Base-by-base conservation (phyloP, 306 rosid species). In the Adenanthera pavonina region DNA sequence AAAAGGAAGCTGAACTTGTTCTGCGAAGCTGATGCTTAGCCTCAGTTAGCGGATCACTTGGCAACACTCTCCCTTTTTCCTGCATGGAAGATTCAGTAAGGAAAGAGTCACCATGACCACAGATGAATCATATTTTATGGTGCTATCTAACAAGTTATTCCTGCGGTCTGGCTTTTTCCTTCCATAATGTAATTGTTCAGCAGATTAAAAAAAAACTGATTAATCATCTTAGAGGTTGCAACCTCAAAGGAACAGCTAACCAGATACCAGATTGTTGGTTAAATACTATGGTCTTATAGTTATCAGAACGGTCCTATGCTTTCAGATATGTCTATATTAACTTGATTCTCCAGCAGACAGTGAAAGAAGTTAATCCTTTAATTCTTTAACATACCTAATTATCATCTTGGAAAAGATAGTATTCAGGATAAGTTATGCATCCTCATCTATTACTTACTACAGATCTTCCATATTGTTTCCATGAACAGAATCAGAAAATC, bases 11-110 rank as follows among this genome's bases (percentile, higher is more conserved):
- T 52, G 89, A 88, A 83, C 89, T 78, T 57, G 91, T 83, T 79
- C 91, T 69, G 73, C 91, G 88, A 78, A 83, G 91, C 81, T 88
- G 84, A 74, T 71, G 84, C 85, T 85, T 85, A 35, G 85, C 76
- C 1, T 88, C 91, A n/a, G 81, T 80, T 17, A 84, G 87, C 8
- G 91, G 91, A 19, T 16, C 82, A 67, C 46, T 70, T 19, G 86
- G 89, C 75, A 88, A 33, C 7, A 30, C 84, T 49, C 40, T 80
- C 81, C 85, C 89, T 49, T 78, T 82, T 82, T 88, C 87, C 91
- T 88, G 86, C 76, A 78, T 71, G 56, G 59, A 70, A 78, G 38
- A 81, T 83, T 80, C 68, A 52, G 20, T 64, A 16, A 71, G 74
- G 72, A 41, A 56, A 66, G 56, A 66, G 54, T 77, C 69, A 77